These are phyloP conservation scores for Schwanniomyces etchellsii DNA, from an alignment of 1,139 yeast genomes.

Conservation along the genomic window DNA sequence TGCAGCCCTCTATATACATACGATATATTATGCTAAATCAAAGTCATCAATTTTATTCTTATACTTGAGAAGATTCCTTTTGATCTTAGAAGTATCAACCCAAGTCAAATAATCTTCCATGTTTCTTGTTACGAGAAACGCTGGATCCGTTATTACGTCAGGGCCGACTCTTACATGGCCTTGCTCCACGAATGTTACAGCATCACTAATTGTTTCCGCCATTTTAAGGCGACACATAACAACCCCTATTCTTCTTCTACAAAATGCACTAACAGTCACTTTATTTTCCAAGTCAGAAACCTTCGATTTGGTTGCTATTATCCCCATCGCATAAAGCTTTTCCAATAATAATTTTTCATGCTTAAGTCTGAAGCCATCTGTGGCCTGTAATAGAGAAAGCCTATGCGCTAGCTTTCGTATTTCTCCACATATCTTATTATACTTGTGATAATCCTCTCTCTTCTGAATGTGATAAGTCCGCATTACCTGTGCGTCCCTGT, in stretches of 20 bases:
- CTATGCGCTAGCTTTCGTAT: slow-evolving; percentile 82
- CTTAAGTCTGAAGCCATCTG: slow-evolving; percentile 78
- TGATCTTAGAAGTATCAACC: slow-evolving; percentile 94
- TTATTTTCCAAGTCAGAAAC: slow-evolving; percentile 91
- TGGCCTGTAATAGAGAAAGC: slow-evolving; percentile 75
- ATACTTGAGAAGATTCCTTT: slow-evolving; percentile 81
- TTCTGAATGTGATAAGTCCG: slow-evolving; percentile 88
- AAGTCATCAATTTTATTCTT: slow-evolving; percentile 82
- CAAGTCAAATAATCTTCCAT: slow-evolving; percentile 97
- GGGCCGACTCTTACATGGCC: slow-evolving; percentile 99
- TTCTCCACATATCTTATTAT: slow-evolving; percentile 88
- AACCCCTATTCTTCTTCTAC: slow-evolving; percentile 89
- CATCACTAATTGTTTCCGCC: slow-evolving; percentile 88
- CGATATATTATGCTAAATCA: slow-evolving; percentile 44
- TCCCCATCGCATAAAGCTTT: slow-evolving; percentile 83
- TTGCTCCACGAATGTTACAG: slow-evolving; percentile 88
- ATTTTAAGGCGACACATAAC: slow-evolving; percentile 92
- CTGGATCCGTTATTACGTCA: slow-evolving; percentile 90
- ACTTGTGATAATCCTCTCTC: slow-evolving; percentile 92
- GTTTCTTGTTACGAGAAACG: slow-evolving; percentile 84
- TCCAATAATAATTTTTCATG: slow-evolving; percentile 86
- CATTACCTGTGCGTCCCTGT: slow-evolving; percentile 94
- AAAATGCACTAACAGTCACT: slow-evolving; percentile 84
- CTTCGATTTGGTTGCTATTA: slow-evolving; percentile 77
- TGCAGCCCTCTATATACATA: too few species aligned